Evolutionary conservation across 2,329 filamentous ascomycete genomes (phyloP).

Genomic region (Neoscytalidium dimidiatum): DNA sequence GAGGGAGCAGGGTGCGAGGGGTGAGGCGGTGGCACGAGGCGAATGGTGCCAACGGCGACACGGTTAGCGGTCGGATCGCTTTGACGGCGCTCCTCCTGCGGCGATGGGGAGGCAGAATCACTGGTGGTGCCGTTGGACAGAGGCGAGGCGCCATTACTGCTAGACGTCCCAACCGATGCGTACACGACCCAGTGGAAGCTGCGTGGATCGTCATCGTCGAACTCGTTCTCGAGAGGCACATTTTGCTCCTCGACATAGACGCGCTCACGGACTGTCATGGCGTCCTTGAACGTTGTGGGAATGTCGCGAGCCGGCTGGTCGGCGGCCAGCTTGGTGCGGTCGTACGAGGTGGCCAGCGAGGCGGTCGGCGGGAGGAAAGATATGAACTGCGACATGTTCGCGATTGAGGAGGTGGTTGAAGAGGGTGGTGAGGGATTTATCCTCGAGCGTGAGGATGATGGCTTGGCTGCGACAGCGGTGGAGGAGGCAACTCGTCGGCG

Average conservation of each 20-base stretch:
- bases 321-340: conserved; percentile 35
- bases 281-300: conserved; percentile 52
- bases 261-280: conserved; percentile 58
- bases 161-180: conserved; percentile 56
- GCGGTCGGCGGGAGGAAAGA: conserved; percentile 39
- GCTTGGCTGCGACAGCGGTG: not conserved
- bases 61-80: conserved; percentile 39
- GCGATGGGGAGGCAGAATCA: conserved; percentile 35
- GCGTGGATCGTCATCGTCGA: conserved; percentile 77
- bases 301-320: conserved; percentile 37
- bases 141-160: conserved; percentile 32
- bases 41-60: conserved; percentile 71
- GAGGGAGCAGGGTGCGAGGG: conserved; percentile 58
- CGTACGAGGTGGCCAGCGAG: conserved; percentile 36
- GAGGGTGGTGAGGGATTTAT: not conserved
- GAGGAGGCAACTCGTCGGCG: not conserved
- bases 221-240: conserved; percentile 66
- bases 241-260: conserved; percentile 62
- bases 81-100: conserved; percentile 36
- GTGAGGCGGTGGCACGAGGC: conserved; percentile 81
- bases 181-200: conserved; percentile 91
- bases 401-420: conserved; percentile 6
- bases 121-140: conserved; percentile 28
- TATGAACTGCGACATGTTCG: conserved; percentile 38
- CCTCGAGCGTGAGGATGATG: not conserved